Evolutionary conservation across 345 rosid genomes (phyloP), one percentile per base, ranked within the genome.

Genomic region (Geranium rotundifolium): DNA sequence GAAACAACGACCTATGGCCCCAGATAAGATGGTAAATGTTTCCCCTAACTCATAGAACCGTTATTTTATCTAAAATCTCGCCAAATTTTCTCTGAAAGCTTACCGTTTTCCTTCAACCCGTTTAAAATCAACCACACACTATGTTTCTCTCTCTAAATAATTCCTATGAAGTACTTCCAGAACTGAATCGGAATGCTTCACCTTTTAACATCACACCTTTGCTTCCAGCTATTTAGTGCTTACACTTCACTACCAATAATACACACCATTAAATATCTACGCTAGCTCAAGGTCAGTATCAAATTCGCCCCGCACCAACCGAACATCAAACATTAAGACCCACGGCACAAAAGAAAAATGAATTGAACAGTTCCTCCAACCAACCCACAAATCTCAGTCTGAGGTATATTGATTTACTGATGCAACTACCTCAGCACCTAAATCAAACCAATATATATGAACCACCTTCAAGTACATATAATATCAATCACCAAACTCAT

Each of bases 331-430:
- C 61, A 23, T 14, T 30, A 10, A 20, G 5, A 58, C 5, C 30
- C 34, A 62, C 60, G 14, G 3, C 8, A 9, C 52, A 46, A 14
- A 46, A 46, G 52, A 34, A 34, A 34, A 34, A 37, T 10, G 59
- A 7, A 41, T 54, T 17, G 52, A 46, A 56, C 64, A 60, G 70
- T 72, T 66, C 79, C 80, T 73, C 71, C 73, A 67, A 56, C n/a
- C 6, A 61, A 59, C n/a, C 46, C 34, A 17, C 46, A 30, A 61
- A 37, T 8, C 27, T 10, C 15, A 17, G 8, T 9, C 12, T 23
- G n/a, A 2, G 7, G 8, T 7, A 37, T 3, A 61, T 61, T 46
- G 52, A 37, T 20, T 15, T 20, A 16, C 17, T 16, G 19, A 30
- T 15, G 34, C 61, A 18, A 20, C 61, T 20, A 20, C 61, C 16